phyloP scores from a whole-genome alignment of 2,329 filamentous ascomycete species.

The Colletotrichum eremochloae region DNA sequence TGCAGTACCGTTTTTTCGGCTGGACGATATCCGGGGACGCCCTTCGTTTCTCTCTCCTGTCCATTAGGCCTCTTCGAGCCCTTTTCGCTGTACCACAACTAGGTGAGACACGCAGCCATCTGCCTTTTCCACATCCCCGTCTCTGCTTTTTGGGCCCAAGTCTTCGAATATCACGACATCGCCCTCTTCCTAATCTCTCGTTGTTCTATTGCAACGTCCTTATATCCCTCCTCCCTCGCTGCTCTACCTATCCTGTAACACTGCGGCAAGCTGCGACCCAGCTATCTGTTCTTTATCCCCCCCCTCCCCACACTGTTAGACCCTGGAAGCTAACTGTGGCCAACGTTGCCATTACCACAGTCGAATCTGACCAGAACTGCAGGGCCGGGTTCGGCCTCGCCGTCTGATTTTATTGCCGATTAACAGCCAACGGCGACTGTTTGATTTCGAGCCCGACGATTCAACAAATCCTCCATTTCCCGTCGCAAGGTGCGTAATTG shows the following conservation, averaged over 20 bases:
- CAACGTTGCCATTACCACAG: conserved; percentile 23
- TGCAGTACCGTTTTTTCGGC: conserved; percentile 27
- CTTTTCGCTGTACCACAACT: conserved; percentile 34
- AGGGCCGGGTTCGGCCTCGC: conserved; percentile 22
- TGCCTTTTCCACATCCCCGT: conserved; percentile 28
- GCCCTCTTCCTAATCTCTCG: background rate
- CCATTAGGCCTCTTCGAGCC: conserved; percentile 19
- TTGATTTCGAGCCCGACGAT: conserved; percentile 23
- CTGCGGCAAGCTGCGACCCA: conserved; percentile 23
- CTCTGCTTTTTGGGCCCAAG: conserved; percentile 28
- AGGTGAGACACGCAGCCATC: conserved; percentile 40
- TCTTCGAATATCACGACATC: conserved; percentile 12
- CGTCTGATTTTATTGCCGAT: conserved; percentile 20
- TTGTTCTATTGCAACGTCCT: background rate
- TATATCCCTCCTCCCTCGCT: background rate
- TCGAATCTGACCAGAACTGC: conserved; percentile 20
- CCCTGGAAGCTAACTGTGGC: conserved; percentile 35
- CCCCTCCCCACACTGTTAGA: conserved; percentile 27
- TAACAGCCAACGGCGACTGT: conserved; percentile 28
- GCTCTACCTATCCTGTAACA: background rate
- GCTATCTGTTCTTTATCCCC: conserved; percentile 38
- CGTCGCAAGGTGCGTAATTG: conserved; percentile 37
- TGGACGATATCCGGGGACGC: conserved; percentile 39
- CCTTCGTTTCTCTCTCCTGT: conserved; percentile 36
- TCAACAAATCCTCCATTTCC: conserved; percentile 34